Evolutionary conservation across 495 filamentous ascomycete genomes (phyloP).

Genomic region (Tetracladium setigerum): DNA sequence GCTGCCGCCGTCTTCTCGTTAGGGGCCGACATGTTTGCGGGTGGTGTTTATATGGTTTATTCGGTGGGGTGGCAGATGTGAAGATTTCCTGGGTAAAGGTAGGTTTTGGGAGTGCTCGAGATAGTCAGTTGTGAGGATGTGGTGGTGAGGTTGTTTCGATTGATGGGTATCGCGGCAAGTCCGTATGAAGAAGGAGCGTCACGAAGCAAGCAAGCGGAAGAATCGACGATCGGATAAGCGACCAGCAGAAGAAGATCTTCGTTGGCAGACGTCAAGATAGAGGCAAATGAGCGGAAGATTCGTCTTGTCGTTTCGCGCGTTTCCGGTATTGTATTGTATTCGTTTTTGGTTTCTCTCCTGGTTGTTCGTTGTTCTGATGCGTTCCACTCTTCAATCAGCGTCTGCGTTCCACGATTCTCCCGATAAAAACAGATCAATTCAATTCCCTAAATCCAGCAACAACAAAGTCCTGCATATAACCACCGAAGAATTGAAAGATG

Average conservation of each 20-base stretch:
- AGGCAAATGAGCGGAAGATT: background rate
- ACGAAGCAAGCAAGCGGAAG: background rate
- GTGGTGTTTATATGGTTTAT: background rate
- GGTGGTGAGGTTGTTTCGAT: background rate
- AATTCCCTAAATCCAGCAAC: conserved; percentile 4
- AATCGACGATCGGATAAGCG: background rate
- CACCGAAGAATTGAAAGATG: conserved; percentile 3
- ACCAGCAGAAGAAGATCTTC: conserved; percentile 3
- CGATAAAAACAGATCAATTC: no score
- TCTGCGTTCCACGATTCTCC: no score
- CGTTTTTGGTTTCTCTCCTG: background rate
- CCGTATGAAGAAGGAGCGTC: conserved; percentile 3
- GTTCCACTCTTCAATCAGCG: background rate
- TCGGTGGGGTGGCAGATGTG: background rate
- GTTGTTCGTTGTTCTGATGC: background rate
- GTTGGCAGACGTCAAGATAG: background rate
- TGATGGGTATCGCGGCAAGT: background rate
- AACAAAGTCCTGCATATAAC: conserved; percentile 3
- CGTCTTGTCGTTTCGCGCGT: background rate
- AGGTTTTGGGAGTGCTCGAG: background rate
- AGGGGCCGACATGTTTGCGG: conserved; percentile 5
- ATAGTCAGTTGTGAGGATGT: background rate
- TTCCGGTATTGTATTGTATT: background rate
- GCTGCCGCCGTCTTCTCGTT: conserved; percentile 8
- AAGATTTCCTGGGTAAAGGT: background rate